Base-by-base conservation (phyloP, 257 asterid species). In the Solanum megistacrolobum region DNA sequence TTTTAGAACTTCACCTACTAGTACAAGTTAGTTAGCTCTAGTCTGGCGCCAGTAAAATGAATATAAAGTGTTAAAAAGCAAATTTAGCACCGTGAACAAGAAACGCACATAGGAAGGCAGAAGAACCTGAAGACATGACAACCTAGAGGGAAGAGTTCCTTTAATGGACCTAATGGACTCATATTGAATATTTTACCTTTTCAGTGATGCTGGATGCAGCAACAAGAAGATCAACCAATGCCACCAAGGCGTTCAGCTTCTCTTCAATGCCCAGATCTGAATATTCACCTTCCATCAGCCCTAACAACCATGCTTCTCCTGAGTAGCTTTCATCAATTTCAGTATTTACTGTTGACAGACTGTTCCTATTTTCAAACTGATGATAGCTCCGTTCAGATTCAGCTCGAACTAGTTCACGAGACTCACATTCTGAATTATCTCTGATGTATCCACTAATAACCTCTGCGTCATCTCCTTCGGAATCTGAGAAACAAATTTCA, bases 271-370 rank as follows among this genome's bases (percentile, higher is more conserved):
- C 93, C 89, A 97, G 93, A 92, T 94, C 98, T 88, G 99, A 93
- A 94, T 97, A 96, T 91, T 95, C 99, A 87, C 99, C 94, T 92
- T 97, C 99, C 98, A 94, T 93, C 75, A 97, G 93, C 88, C 98
- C 99, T 87, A 95, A 89, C 90, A 94, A 86, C 99, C 99, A 97
- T 74, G 89, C 94, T 92, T 97, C 99, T 90, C 98, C 99, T 48
- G 98, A 92, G 91, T 95, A 92, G 96, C 99, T 95, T 90, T 97
- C 99, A 90, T 97, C 99, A 90, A 97, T 97, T 94, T 95, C 99
- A 84, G 93, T 90, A 86, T 88, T 87, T 75, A 91, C 89, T 69
- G 82, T 86, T 90, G 87, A 81, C 89, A 74, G 87, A 35, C 90
- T 86, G 71, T 81, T 81, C 87, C 89, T 87, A 86, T 89, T 89